Evolutionary conservation across 192 early-diverging fungal species (phyloP).

Genomic region (Gonapodya prolifera): DNA sequence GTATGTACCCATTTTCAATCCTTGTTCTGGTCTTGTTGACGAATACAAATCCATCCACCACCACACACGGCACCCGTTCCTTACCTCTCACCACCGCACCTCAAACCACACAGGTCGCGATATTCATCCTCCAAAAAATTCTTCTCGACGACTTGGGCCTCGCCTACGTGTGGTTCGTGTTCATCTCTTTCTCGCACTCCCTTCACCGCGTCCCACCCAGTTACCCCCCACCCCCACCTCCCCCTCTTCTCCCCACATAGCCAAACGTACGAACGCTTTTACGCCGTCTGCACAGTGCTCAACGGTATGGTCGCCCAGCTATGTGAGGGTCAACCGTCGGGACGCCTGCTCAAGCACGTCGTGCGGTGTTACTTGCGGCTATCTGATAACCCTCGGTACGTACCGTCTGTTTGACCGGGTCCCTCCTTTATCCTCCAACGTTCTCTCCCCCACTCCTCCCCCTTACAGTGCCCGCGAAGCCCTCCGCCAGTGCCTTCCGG

Average conservation of each 20-base stretch:
- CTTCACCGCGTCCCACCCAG: too few relatives aligned
- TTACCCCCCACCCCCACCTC: too few relatives aligned
- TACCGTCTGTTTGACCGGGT: background rate
- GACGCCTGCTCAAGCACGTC: slow-evolving; percentile 84
- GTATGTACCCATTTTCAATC: too few relatives aligned
- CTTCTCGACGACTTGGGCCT: slow-evolving; percentile 87
- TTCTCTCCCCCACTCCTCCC: background rate
- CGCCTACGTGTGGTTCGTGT: slow-evolving; percentile 72
- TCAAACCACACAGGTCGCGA: slow-evolving; percentile 57
- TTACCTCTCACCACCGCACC: background rate
- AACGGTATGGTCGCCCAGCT: slow-evolving; percentile 88
- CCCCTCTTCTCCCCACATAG: too few relatives aligned
- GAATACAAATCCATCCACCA: too few relatives aligned
- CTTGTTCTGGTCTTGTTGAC: too few relatives aligned
- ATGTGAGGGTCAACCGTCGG: slow-evolving; percentile 40
- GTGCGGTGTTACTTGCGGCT: slow-evolving; percentile 84
- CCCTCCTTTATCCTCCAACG: background rate
- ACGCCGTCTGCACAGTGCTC: slow-evolving; percentile 87
- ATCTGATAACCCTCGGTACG: slow-evolving; percentile 64
- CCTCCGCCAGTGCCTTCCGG: slow-evolving; percentile 78
- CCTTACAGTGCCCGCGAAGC: slow-evolving; percentile 63
- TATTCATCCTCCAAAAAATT: slow-evolving; percentile 97
- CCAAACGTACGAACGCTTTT: slow-evolving; percentile 84
- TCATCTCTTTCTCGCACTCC: too few relatives aligned
- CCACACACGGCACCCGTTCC: background rate